Evolutionary conservation across 441 rosid species (phyloP).

Genomic region (Cnidoscolus chayamansa): DNA sequence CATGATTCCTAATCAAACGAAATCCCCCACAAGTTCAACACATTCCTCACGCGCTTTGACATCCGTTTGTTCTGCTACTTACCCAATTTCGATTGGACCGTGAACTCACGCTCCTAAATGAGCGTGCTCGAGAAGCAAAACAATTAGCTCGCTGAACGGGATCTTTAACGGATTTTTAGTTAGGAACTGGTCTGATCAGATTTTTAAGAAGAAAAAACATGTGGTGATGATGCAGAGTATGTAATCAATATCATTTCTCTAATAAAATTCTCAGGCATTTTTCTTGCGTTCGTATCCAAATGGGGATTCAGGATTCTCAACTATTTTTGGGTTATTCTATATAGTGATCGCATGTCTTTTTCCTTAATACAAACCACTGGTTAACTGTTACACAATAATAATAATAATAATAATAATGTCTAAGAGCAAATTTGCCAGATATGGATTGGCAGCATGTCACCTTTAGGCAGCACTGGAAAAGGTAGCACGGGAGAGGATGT

Average conservation of each 20-base stretch:
- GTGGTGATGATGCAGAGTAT: conserved; percentile 11
- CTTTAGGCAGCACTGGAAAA: conserved; percentile 1
- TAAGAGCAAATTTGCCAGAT: not conserved
- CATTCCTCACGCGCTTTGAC: too few species aligned
- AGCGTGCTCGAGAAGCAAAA: too few species aligned
- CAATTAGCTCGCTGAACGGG: not conserved
- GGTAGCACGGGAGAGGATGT: not conserved
- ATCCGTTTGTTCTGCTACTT: too few species aligned
- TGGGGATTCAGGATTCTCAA: not conserved
- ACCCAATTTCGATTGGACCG: too few species aligned
- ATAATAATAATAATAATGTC: too few species aligned
- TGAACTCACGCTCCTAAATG: too few species aligned
- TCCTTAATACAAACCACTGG: not conserved
- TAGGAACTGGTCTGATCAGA: not conserved
- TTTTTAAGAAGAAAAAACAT: conserved; percentile 17
- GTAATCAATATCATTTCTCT: not conserved
- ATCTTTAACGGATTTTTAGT: conserved; percentile 16
- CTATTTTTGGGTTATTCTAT: not conserved
- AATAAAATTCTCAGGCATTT: not conserved
- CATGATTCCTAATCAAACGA: too few species aligned
- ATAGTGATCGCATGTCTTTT: not conserved
- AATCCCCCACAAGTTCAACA: too few species aligned
- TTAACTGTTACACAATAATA: not conserved
- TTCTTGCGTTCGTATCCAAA: not conserved
- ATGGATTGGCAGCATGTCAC: conserved; percentile 12